Conservation (phyloP, 306 rosid genomes). For the Herpetospermum pedunculosum region DNA sequence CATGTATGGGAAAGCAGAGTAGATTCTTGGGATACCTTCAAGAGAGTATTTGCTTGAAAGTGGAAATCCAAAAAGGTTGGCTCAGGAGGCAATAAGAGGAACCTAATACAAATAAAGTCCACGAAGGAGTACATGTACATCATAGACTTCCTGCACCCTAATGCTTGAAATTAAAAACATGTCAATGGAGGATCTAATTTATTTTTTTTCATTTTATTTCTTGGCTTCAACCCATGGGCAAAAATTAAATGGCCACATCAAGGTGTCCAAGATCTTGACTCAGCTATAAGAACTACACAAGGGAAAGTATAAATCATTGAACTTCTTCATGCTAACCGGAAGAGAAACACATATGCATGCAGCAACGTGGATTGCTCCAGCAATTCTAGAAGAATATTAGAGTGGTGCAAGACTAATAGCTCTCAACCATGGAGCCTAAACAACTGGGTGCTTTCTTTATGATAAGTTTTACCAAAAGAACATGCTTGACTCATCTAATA, state of each 20-base stretch:
- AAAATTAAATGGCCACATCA: not conserved
- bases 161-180: not conserved
- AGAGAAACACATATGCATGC: not conserved
- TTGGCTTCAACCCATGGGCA: not conserved
- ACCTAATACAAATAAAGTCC: not conserved
- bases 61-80: not conserved
- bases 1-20: not conserved
- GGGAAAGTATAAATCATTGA: not conserved
- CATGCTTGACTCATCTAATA: not conserved
- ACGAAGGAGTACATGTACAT: not conserved
- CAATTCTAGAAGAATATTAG: not conserved
- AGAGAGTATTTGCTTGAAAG: not conserved
- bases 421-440: not conserved
- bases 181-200: not conserved
- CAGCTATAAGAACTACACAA: not conserved
- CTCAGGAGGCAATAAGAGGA: not conserved
- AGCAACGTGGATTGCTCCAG: not conserved
- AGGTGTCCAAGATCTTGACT: not conserved
- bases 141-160: not conserved
- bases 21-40: not conserved
- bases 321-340: not conserved
- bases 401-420: not conserved
- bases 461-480: not conserved
- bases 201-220: not conserved
- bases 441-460: not conserved